Evolutionary conservation across 805 yeast species (phyloP).

Genomic region (Saccharomycodes ludwigii): DNA sequence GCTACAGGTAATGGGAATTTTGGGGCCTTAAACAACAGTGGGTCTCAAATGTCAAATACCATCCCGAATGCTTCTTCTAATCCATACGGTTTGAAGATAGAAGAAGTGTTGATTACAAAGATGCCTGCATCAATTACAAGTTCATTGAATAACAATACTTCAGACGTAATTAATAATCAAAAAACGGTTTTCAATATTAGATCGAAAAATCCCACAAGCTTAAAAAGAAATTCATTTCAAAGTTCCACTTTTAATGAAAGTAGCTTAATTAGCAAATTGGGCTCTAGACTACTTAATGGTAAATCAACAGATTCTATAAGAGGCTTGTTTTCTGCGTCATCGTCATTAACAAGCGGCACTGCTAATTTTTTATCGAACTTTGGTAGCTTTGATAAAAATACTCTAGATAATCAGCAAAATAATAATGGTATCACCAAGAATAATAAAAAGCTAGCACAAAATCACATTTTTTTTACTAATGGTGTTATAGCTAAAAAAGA

Average conservation of each 20-base stretch:
- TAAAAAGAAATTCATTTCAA: slow-evolving; percentile 17
- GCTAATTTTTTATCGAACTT: no score
- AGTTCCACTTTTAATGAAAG: slow-evolving; percentile 10
- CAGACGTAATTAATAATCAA: no score
- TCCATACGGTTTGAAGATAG: slow-evolving; percentile 24
- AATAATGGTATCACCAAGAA: no score
- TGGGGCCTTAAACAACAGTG: no score
- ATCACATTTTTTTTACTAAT: no score
- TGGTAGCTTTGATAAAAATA: no score
- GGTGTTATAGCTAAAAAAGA: slow-evolving; percentile 7
- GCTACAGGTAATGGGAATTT: slow-evolving; percentile 5
- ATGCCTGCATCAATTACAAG: slow-evolving; percentile 29
- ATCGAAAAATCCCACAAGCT: no score
- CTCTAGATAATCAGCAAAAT: no score
- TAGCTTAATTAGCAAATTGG: slow-evolving; percentile 25
- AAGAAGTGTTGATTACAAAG: slow-evolving; percentile 16
- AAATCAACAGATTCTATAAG: slow-evolving; percentile 21
- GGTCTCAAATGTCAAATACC: slow-evolving; percentile 1
- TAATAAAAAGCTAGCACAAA: no score
- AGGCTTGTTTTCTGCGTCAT: slow-evolving; percentile 27
- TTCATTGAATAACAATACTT: slow-evolving; percentile 14
- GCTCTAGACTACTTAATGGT: slow-evolving; percentile 21
- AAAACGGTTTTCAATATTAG: no score
- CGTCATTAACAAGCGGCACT: no score
- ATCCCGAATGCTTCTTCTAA: slow-evolving; percentile 8